Base-by-base conservation (phyloP, 441 rosid species). In the Eutrema salsugineum region DNA sequence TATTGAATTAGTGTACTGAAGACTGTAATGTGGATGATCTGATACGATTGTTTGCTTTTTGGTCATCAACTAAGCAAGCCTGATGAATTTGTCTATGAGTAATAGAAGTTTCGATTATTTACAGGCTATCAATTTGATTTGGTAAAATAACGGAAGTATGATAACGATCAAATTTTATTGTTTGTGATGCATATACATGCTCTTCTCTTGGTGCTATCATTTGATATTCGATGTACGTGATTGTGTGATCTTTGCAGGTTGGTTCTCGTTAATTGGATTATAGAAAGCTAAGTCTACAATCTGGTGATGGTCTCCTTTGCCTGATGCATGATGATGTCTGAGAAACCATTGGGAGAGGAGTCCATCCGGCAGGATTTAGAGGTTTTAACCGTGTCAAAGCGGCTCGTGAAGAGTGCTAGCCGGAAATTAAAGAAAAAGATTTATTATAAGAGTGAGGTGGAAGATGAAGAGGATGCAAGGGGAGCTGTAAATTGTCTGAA, bases 401-500 rank as follows among this genome's bases (percentile, higher is more conserved):
- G 91, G 53, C 89, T 94, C 5, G 84, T 83, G 27, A 85, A 93
- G 77, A 94, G 84, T 58, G 93, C 86, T 68, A 88, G 97, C 71
- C 90, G 87, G 77, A 91, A 83, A 76, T 56, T 85, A 73, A 89
- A 81, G 83, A 91, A 86, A 77, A 94, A 81, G 72, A 77, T 50
- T 38, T 66, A 48, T 38, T 66, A 48, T 17, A 85, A 78, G 79
- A 72, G 69, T 27, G 93, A 81, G 57, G 89, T 50, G 8, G 88
- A 84, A 33, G 91, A 88, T 58, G 91, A 83, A 43, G 93, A 77
- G 56, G 64, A 64, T 66, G 70, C 63, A 17, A 81, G 63, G n/a
- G 84, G 97, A 44, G 78, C 88, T 0, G 48, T 88, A 55, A 89
- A 84, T 72, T 91, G 96, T 77, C 88, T 94, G 53, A 83, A 85